Base-by-base conservation (phyloP, 2,329 filamentous ascomycete species). In the Hypoxylon sp. region DNA sequence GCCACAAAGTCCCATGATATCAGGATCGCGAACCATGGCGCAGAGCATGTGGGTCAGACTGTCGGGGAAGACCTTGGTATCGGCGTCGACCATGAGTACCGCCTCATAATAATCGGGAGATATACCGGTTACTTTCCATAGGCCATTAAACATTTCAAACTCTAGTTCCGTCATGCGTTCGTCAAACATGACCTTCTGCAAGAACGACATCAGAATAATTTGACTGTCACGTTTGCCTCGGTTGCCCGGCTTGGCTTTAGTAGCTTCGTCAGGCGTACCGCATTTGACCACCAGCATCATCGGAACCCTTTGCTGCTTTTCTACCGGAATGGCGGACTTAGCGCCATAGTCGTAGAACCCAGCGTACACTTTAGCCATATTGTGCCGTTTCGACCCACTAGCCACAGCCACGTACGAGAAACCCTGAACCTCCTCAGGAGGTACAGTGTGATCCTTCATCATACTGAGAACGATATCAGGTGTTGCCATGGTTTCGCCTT, bases 161-260 rank as follows among this genome's bases (percentile, higher is more conserved):
- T 99, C 96, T 57, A 99, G 90, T 80, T 99, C 95, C 17, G 97
- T 99, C 96, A 99, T 99, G 68, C 96, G 92, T 82, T 99, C 97
- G 79, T 99, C 96, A 76, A 99, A 99, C 96, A 99, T 99, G 77
- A 99, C 96, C 84, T 99, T 99, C 79, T 99, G 96, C 73, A 99
- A 84, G 86, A 99, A 99, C 4, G 94, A 98, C 96, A 99, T 99
- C 72, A 99, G 87, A 74, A 99, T 96, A 77, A 99, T 98, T 80
- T 99, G 96, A 84, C 93, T 97, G 86, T 99, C 96, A 79, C 96
- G 93, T 86, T 99, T 99, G 81, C 96, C 97, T 82, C 96, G 90
- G 82, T 99, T 99, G 75, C 96, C 96, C 11, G 97, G 93, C 82
- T 99, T 99, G 63, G 91, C 86, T 74, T 91, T 91, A 43, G 81